phyloP scores from a whole-genome alignment of 192 early-diverging fungal species.

The Rhizophagus sp. region DNA sequence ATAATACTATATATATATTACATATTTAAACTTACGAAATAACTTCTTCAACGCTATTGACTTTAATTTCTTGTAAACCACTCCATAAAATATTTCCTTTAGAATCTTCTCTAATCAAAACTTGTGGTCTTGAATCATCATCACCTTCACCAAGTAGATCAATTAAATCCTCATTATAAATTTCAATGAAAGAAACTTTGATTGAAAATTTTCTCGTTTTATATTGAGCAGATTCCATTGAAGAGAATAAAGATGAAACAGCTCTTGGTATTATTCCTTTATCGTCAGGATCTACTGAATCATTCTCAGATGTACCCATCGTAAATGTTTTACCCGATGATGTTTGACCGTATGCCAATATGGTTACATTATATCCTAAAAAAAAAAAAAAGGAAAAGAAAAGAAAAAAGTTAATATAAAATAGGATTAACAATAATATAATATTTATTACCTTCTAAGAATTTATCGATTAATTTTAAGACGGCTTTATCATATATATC shows the following conservation, averaged over 20 bases:
- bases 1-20: too few relatives aligned
- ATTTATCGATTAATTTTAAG: slow-evolving; percentile 47
- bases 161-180: slow-evolving; percentile 96
- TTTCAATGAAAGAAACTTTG: slow-evolving; percentile 91
- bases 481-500: slow-evolving; percentile 59
- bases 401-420: neutral
- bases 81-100: slow-evolving; percentile 87
- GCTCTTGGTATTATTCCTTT: slow-evolving; percentile 73
- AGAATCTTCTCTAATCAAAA: slow-evolving; percentile 82
- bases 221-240: slow-evolving; percentile 33
- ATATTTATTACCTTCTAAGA: slow-evolving; percentile 46
- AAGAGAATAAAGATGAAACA: slow-evolving; percentile 61
- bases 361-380: slow-evolving; percentile 89
- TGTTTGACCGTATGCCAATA: slow-evolving; percentile 94
- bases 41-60: slow-evolving; percentile 68
- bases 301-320: slow-evolving; percentile 77
- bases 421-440: too few relatives aligned
- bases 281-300: slow-evolving; percentile 39
- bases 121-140: slow-evolving; percentile 55
- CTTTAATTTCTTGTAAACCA: slow-evolving; percentile 78
- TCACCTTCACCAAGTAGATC: slow-evolving; percentile 76
- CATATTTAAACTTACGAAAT: slow-evolving; percentile 37
- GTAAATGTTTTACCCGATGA: slow-evolving; percentile 95
- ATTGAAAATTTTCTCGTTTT: slow-evolving; percentile 44
- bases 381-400: neutral